phyloP scores from a whole-genome alignment of 2,329 filamentous ascomycete genomes.

The Fusarium sp. region DNA sequence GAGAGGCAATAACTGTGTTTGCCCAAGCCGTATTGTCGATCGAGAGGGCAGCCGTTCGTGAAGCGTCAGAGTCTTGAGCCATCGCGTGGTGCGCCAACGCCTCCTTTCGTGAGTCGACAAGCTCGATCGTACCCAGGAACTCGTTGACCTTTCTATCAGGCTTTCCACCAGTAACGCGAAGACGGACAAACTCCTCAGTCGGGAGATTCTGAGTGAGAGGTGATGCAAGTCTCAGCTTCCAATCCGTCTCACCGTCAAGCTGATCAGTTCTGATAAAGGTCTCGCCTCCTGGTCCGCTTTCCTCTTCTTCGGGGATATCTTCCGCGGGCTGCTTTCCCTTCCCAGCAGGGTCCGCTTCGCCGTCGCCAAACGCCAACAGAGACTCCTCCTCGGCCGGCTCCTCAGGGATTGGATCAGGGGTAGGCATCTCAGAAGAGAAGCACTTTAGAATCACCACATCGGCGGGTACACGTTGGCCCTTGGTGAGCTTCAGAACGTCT shows the following conservation, averaged over 20 bases:
- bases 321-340: conserved; percentile 52
- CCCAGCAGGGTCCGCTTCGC: conserved; percentile 46
- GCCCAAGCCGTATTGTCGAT: conserved; percentile 99
- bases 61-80: conserved; percentile 49
- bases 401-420: conserved; percentile 47
- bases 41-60: conserved; percentile 77
- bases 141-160: conserved; percentile 96
- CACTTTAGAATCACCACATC: conserved; percentile 95
- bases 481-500: conserved; percentile 91
- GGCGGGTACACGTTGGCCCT: conserved; percentile 92
- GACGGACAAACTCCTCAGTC: conserved; percentile 76
- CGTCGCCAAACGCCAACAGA: conserved; percentile 56
- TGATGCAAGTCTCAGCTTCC: conserved; percentile 93
- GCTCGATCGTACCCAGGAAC: conserved; percentile 88
- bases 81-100: conserved; percentile 58
- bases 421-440: conserved; percentile 66
- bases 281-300: conserved; percentile 74
- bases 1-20: conserved; percentile 95
- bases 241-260: conserved; percentile 97
- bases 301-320: conserved; percentile 41
- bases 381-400: conserved; percentile 54
- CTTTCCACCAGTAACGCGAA: conserved; percentile 84
- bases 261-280: conserved; percentile 98
- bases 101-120: conserved; percentile 68
- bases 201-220: conserved; percentile 85